Conservation (phyloP, 208 protist genomes). For the Wallacemonas sp. region DNA sequence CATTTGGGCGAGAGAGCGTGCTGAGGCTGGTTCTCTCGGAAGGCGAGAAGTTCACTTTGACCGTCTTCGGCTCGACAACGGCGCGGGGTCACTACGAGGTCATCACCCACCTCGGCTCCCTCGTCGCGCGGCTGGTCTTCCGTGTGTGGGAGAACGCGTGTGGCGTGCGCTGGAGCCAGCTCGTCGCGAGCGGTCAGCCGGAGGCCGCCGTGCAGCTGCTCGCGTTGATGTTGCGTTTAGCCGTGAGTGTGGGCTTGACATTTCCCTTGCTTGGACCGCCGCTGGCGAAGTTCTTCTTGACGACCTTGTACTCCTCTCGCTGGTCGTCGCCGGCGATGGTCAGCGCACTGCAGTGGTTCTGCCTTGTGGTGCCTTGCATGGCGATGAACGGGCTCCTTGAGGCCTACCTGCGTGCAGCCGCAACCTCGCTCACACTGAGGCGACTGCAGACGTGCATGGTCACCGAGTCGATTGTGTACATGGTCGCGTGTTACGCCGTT, state of each 20-base stretch:
- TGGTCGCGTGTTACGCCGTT: conserved; percentile 49
- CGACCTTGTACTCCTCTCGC: conserved; percentile 67
- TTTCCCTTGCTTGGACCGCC: conserved; percentile 74
- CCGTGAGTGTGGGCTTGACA: conserved; percentile 65
- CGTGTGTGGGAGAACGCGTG: conserved; percentile 90
- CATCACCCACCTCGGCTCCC: conserved; percentile 84
- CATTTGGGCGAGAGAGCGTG: conserved; percentile 82
- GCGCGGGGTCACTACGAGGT: conserved; percentile 87
- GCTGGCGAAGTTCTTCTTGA: conserved; percentile 55
- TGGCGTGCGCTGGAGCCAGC: conserved; percentile 77
- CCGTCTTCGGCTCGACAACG: conserved; percentile 47
- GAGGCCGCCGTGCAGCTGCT: conserved; percentile 52
- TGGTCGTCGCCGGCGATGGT: conserved; percentile 70
- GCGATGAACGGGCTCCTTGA: conserved; percentile 87
- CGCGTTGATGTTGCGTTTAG: conserved; percentile 69
- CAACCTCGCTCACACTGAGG: conserved; percentile 34
- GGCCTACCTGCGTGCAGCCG: conserved; percentile 73
- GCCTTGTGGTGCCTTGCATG: conserved; percentile 68
- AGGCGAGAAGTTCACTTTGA: conserved; percentile 87
- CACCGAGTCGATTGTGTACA: conserved; percentile 50
- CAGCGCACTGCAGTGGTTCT: conserved; percentile 80
- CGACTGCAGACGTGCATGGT: conserved; percentile 57
- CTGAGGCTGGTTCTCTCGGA: conserved; percentile 85
- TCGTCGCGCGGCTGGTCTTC: conserved; percentile 88
- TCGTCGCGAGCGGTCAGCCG: conserved; percentile 32